Conservation (phyloP, 2,329 filamentous ascomycete species). For the Phialophora expanda region DNA sequence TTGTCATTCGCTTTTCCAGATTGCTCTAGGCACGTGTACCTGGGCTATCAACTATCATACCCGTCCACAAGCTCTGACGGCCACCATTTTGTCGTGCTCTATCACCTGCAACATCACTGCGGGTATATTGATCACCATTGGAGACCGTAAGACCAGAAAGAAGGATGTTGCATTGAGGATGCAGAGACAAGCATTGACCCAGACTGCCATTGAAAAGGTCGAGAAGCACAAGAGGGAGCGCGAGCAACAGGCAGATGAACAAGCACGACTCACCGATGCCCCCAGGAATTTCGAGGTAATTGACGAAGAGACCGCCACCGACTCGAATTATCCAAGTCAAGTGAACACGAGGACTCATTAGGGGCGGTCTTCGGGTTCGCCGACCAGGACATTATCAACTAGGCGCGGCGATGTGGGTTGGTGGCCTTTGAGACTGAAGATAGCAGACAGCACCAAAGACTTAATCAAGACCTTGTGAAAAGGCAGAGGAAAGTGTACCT, state of each 20-base stretch:
- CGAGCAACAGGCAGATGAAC: conserved; percentile 13
- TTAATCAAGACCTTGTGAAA: conserved; percentile 3
- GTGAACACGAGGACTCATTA: conserved; percentile 15
- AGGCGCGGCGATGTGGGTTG: conserved; percentile 9
- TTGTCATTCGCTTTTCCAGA: conserved; percentile 78
- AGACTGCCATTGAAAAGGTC: conserved; percentile 63
- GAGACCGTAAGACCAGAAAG: conserved; percentile 78
- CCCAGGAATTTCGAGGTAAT: conserved; percentile 33
- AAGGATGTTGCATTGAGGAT: conserved; percentile 82
- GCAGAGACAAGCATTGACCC: conserved; percentile 75
- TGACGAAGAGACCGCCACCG: conserved; percentile 31
- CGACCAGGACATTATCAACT: background rate
- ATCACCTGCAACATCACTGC: conserved; percentile 79
- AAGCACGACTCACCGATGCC: conserved; percentile 8
- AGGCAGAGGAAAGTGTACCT: background rate
- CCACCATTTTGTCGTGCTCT: conserved; percentile 78
- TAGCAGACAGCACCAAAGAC: background rate
- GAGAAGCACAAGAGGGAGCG: conserved; percentile 35
- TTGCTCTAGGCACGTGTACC: conserved; percentile 76
- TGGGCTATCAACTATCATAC: conserved; percentile 76
- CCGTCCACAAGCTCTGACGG: conserved; percentile 74
- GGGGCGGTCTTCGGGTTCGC: conserved; percentile 3
- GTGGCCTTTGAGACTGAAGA: conserved; percentile 5
- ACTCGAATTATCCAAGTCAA: conserved; percentile 11
- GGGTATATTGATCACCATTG: conserved; percentile 75